These are phyloP conservation scores for Chamaecyparis obtusa DNA, from an alignment of 75 land plant species.

Conservation along the genomic window DNA sequence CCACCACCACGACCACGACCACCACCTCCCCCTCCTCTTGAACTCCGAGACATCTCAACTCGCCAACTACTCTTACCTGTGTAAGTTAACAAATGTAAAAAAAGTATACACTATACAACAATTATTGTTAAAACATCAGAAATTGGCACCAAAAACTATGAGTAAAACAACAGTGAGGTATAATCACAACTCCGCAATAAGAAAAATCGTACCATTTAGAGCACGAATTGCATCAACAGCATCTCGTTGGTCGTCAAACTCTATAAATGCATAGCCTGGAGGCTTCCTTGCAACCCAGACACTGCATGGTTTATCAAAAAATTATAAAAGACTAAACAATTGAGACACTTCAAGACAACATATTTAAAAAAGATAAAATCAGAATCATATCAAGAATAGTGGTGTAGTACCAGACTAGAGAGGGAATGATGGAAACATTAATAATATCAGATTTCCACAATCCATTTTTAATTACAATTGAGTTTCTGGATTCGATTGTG, in stretches of 20 bases:
- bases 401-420: background rate
- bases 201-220: conserved; percentile 47
- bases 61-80: conserved; percentile 98
- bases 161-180: background rate
- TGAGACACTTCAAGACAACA: background rate
- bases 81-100: background rate
- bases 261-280: conserved; percentile 83
- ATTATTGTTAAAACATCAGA: background rate
- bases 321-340: background rate
- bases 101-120: background rate
- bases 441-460: too few species aligned
- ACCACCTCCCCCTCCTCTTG: conserved; percentile 57
- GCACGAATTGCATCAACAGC: conserved; percentile 69
- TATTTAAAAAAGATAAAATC: background rate
- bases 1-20: conserved; percentile 74
- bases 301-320: conserved; percentile 23
- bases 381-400: background rate
- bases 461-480: too few species aligned
- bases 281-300: conserved; percentile 86
- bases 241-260: conserved; percentile 78
- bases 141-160: background rate
- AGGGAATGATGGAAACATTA: background rate
- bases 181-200: background rate
- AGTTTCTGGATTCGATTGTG: too few species aligned
- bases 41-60: conserved; percentile 89